These are phyloP conservation scores for Suillus bovinus DNA, from an alignment of 768 basidiomycete species.

Conservation along the genomic window DNA sequence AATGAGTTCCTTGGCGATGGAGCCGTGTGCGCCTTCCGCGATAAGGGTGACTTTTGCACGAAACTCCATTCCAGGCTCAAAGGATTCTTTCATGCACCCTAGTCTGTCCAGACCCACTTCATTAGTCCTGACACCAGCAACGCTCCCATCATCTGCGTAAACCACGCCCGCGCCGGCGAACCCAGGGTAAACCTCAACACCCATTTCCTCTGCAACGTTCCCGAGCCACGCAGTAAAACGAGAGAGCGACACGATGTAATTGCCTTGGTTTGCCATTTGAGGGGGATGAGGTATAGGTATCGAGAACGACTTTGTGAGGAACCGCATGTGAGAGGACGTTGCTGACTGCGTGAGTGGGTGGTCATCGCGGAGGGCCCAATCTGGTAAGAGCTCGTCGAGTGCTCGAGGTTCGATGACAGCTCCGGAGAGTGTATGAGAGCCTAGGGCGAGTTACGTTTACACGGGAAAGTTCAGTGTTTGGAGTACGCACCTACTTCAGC, in stretches of 20 bases:
- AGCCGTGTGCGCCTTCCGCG: slow-evolving; percentile 95
- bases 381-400: slow-evolving; percentile 85
- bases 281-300: slow-evolving; percentile 94
- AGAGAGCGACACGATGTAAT: slow-evolving; percentile 90
- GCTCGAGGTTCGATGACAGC: slow-evolving; percentile 94
- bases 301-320: slow-evolving; percentile 65
- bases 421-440: slow-evolving; percentile 93
- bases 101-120: slow-evolving; percentile 89
- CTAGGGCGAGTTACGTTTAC: slow-evolving; percentile 38
- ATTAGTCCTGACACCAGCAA: slow-evolving; percentile 82
- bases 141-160: slow-evolving; percentile 51
- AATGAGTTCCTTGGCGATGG: slow-evolving; percentile 78
- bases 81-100: slow-evolving; percentile 76
- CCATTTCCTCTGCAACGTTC: slow-evolving; percentile 77
- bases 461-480: background rate
- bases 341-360: slow-evolving; percentile 86
- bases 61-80: slow-evolving; percentile 97
- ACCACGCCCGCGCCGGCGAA: slow-evolving; percentile 91
- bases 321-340: slow-evolving; percentile 80
- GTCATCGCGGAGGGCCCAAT: slow-evolving; percentile 65
- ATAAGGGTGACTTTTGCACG: slow-evolving; percentile 88
- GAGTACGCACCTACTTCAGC: slow-evolving; percentile 76
- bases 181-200: slow-evolving; percentile 96
- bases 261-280: slow-evolving; percentile 94
- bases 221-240: slow-evolving; percentile 90